Evolutionary conservation across 805 yeast species (phyloP).

Genomic region (Hanseniaspora clermontiae): DNA sequence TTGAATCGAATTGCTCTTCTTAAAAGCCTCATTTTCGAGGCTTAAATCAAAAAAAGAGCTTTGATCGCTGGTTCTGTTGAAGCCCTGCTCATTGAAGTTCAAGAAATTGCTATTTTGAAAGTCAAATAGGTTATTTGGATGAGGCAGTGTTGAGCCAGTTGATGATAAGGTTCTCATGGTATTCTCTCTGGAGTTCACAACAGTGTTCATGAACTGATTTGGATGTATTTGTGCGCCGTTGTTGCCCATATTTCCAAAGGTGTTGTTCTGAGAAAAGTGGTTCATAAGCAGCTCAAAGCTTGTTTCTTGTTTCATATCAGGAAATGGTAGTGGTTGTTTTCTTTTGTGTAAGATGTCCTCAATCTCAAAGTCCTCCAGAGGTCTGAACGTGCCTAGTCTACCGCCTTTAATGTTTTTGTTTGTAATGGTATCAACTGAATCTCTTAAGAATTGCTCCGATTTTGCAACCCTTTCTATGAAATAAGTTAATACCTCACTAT

Average conservation of each 20-base stretch:
- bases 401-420: constrained; percentile 6
- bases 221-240: neutral
- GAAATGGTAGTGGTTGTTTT: neutral
- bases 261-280: neutral
- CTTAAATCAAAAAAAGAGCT: constrained; percentile 12
- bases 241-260: neutral
- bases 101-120: neutral
- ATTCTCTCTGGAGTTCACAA: constrained; percentile 6
- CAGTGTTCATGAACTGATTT: neutral
- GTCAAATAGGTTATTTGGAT: constrained; percentile 4
- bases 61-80: neutral
- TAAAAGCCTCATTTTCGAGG: constrained; percentile 13
- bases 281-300: neutral
- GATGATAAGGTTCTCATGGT: constrained; percentile 11
- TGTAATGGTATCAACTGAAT: neutral
- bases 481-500: constrained; percentile 14
- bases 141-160: constrained; percentile 7
- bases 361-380: constrained; percentile 5
- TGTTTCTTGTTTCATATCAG: neutral
- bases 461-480: constrained; percentile 9
- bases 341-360: neutral
- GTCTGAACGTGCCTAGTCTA: constrained; percentile 3
- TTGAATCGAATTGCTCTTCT: neutral
- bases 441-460: constrained; percentile 10
- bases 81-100: neutral